phyloP scores from a whole-genome alignment of 2,329 filamentous ascomycete species.

The Dactylellina leptospora region DNA sequence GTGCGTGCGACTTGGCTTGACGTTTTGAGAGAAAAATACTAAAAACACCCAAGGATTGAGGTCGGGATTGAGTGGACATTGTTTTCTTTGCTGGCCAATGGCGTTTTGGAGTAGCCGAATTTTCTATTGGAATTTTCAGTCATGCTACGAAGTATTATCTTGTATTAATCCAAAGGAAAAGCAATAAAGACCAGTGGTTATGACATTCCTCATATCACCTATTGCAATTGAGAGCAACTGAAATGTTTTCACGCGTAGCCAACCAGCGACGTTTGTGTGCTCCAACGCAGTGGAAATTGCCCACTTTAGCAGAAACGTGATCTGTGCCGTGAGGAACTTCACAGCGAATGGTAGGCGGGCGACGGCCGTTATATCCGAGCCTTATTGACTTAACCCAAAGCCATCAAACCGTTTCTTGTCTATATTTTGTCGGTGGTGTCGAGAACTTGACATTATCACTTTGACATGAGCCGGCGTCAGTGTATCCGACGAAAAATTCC shows the following conservation, averaged over 20 bases:
- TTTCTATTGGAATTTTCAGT: not conserved
- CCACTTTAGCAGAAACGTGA: conserved; percentile 52
- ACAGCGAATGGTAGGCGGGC: not conserved
- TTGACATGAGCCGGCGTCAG: conserved; percentile 18
- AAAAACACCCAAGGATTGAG: conserved; percentile 2
- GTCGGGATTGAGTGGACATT: conserved; percentile 9
- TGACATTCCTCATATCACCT: conserved; percentile 3
- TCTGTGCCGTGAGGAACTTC: conserved; percentile 20
- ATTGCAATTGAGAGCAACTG: not conserved
- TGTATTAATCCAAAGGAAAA: not conserved
- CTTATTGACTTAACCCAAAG: no score
- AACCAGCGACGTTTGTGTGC: not conserved
- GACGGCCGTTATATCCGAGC: not conserved
- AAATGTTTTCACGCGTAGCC: no score
- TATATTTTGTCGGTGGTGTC: not conserved
- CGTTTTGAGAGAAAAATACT: conserved; percentile 15
- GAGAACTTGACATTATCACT: not conserved
- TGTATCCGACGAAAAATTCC: conserved; percentile 24
- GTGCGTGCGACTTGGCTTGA: conserved; percentile 14
- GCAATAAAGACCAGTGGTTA: not conserved
- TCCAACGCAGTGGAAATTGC: conserved; percentile 34
- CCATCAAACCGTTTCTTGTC: not conserved
- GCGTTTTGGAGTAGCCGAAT: conserved; percentile 36
- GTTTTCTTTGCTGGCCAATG: conserved; percentile 12
- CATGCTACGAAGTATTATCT: not conserved